phyloP scores from a whole-genome alignment of 257 asterid genomes.

The Solanum tacnaense region DNA sequence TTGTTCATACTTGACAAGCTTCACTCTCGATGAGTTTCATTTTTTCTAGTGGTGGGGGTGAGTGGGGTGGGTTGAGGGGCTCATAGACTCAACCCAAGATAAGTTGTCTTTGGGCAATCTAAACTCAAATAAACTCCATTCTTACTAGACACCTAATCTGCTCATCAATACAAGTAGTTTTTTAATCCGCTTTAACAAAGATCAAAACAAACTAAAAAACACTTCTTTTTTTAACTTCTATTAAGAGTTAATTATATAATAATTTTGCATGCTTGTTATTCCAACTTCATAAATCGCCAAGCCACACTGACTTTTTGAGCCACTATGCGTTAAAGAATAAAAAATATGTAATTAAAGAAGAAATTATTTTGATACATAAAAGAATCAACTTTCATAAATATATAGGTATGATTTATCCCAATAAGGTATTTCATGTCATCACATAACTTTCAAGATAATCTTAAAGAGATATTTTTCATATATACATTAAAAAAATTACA shows the following conservation, averaged over 20 bases:
- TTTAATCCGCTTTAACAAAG: not conserved
- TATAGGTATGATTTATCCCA: too few species aligned
- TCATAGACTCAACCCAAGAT: too few species aligned
- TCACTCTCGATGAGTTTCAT: not conserved
- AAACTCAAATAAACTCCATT: too few species aligned
- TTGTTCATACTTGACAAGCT: not conserved
- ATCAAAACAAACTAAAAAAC: not conserved
- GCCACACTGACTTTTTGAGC: too few species aligned
- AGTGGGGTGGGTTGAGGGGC: too few species aligned
- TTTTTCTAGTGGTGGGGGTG: too few species aligned
- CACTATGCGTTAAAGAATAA: not conserved
- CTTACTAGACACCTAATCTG: too few species aligned
- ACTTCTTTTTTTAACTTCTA: not conserved
- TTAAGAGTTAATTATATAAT: not conserved
- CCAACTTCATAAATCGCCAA: not conserved
- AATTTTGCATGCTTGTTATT: not conserved
- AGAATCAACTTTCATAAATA: not conserved
- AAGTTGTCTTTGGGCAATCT: too few species aligned
- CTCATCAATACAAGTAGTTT: too few species aligned
- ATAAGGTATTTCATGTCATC: not conserved
- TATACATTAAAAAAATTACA: too few species aligned
- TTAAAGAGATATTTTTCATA: too few species aligned
- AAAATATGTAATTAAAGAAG: not conserved
- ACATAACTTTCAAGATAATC: not conserved
- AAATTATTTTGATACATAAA: not conserved